These are phyloP conservation scores for Ceriops decandra DNA, from an alignment of 345 rosid genomes.

Conservation along the genomic window DNA sequence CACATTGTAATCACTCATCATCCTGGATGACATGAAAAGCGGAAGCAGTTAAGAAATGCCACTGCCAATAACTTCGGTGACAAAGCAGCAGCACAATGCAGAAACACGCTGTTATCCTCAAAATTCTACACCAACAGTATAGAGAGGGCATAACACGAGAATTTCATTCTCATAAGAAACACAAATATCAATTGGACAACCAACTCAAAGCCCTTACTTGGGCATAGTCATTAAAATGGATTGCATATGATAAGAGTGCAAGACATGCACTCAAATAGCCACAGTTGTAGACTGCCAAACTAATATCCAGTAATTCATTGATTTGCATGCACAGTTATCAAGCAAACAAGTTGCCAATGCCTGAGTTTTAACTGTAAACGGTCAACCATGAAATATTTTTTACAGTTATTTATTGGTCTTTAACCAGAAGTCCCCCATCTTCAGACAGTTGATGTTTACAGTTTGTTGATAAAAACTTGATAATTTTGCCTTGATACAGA, in stretches of 20 bases:
- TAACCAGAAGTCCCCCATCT: background rate
- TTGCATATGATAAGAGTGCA: background rate
- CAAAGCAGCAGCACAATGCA: background rate
- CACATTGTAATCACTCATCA: conserved; percentile 76
- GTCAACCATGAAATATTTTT: background rate
- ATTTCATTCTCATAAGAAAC: background rate
- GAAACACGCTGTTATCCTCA: conserved; percentile 8
- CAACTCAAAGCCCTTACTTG: background rate
- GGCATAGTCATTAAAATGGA: background rate
- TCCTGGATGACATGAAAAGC: conserved; percentile 43
- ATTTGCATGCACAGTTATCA: background rate
- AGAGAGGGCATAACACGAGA: background rate
- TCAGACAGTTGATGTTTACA: background rate
- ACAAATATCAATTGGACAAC: background rate
- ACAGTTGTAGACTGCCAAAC: background rate
- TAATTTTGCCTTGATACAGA: background rate
- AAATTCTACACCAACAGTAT: background rate
- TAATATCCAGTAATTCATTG: background rate
- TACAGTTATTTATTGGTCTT: background rate
- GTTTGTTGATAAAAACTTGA: background rate
- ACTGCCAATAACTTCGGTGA: conserved; percentile 1
- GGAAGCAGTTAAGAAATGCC: conserved; percentile 4
- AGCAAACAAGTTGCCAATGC: background rate
- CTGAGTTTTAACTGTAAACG: background rate
- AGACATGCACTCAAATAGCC: background rate